These are phyloP conservation scores for Boeremia lycopersici DNA, from an alignment of 2,329 filamentous ascomycete genomes.

Conservation along the genomic window DNA sequence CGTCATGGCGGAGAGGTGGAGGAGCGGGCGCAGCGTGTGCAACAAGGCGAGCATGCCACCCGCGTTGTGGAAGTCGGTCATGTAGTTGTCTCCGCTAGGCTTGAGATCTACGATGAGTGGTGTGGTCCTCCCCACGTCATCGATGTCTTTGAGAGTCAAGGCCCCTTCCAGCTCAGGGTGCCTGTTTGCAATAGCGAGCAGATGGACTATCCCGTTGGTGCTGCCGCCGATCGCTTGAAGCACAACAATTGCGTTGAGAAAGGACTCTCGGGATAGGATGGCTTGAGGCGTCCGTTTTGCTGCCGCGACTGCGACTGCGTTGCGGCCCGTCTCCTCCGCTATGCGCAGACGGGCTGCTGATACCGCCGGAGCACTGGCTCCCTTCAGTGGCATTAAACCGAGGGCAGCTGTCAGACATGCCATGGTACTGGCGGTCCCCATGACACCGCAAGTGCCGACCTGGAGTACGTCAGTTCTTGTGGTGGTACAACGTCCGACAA, in stretches of 20 bases:
- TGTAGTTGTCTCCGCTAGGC: constrained; percentile 81
- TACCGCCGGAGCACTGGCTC: constrained; percentile 60
- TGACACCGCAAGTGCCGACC: constrained; percentile 62
- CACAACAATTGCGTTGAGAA: constrained; percentile 54
- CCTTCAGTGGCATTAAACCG: constrained; percentile 59
- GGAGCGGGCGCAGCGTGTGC: constrained; percentile 78
- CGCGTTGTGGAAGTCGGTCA: constrained; percentile 84
- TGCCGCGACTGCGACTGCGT: constrained; percentile 53
- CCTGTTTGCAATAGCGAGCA: constrained; percentile 56
- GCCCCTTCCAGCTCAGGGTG: constrained; percentile 68
- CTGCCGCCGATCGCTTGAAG: constrained; percentile 54
- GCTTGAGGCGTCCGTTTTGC: constrained; percentile 51
- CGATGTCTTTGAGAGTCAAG: constrained; percentile 77
- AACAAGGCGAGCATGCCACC: constrained; percentile 82
- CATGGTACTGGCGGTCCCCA: constrained; percentile 65
- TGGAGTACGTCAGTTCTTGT: constrained; percentile 3
- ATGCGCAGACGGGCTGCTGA: constrained; percentile 58
- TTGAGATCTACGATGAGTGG: constrained; percentile 84
- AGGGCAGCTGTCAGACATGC: constrained; percentile 60
- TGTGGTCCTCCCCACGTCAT: constrained; percentile 76
- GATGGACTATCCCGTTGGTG: constrained; percentile 53
- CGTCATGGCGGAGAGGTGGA: constrained; percentile 77
- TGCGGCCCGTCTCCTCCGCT: constrained; percentile 60
- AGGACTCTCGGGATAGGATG: constrained; percentile 55
- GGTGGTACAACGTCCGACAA: neutral